These are phyloP conservation scores for Chionographis japonica DNA, from an alignment of 106 monocot genomes.

Conservation along the genomic window DNA sequence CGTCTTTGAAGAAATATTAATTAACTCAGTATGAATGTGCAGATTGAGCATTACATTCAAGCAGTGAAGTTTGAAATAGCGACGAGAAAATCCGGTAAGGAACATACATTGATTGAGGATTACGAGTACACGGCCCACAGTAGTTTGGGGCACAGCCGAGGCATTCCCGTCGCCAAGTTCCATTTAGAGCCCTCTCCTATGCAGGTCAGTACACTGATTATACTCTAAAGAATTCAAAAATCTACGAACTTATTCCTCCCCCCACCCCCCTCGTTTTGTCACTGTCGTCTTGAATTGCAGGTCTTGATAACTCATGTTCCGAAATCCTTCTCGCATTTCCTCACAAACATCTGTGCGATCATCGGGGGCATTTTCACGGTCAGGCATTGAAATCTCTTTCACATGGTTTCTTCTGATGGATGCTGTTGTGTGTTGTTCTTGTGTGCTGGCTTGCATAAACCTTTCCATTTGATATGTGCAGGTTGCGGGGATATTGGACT, in stretches of 20 bases:
- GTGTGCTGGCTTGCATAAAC: neutral
- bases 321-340: slow-evolving; percentile 92
- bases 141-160: slow-evolving; percentile 69
- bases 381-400: slow-evolving; percentile 1
- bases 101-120: slow-evolving; percentile 69
- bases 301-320: slow-evolving; percentile 74
- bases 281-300: slow-evolving; percentile 30
- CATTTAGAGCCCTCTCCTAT: slow-evolving; percentile 93
- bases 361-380: slow-evolving; percentile 98
- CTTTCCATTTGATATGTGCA: slow-evolving; percentile 14
- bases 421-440: neutral
- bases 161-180: slow-evolving; percentile 82
- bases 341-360: slow-evolving; percentile 96
- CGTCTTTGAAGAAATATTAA: too few species aligned
- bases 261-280: neutral
- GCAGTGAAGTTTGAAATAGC: slow-evolving; percentile 81
- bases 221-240: neutral
- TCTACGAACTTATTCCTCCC: neutral
- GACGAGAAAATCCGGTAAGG: slow-evolving; percentile 38
- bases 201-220: slow-evolving; percentile 44
- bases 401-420: neutral
- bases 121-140: slow-evolving; percentile 96
- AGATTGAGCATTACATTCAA: slow-evolving; percentile 98
- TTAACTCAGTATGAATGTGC: slow-evolving; percentile 6
- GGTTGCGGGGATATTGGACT: slow-evolving; percentile 82